Evolutionary conservation across 2,329 filamentous ascomycete species (phyloP).

Genomic region (Basipetospora chlamydospora): DNA sequence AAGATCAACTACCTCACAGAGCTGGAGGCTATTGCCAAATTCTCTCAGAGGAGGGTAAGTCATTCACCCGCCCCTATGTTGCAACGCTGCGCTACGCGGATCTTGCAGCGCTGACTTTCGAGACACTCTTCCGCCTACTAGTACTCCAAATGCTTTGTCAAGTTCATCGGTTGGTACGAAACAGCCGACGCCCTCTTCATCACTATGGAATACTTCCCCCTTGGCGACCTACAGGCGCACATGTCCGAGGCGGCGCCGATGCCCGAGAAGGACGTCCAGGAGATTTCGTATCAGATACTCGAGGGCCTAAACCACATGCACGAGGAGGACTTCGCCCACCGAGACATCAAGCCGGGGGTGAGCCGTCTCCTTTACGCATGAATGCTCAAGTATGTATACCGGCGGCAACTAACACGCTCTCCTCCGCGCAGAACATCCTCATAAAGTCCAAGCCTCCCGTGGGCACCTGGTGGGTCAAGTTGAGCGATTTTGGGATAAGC

Average conservation of each 20-base stretch:
- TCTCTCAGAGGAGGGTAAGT: conserved; percentile 10
- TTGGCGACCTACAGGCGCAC: conserved; percentile 11
- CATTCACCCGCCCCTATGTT: too few species aligned
- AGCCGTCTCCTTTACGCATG: too few species aligned
- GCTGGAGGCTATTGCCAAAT: conserved; percentile 12
- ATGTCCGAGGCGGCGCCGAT: conserved; percentile 6
- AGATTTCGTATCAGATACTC: conserved; percentile 11
- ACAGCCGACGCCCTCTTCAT: conserved; percentile 9
- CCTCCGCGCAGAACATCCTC: conserved; percentile 10
- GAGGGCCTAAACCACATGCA: conserved; percentile 12
- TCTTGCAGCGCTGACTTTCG: too few species aligned
- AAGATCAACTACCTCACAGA: conserved; percentile 9
- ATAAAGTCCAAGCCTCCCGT: conserved; percentile 9
- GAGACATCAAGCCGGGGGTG: conserved; percentile 12
- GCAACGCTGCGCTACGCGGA: too few species aligned
- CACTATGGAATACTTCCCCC: conserved; percentile 13
- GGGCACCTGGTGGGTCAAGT: conserved; percentile 11
- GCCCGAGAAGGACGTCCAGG: conserved; percentile 9
- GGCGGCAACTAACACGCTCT: neutral
- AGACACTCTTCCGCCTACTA: too few species aligned
- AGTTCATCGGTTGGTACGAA: conserved; percentile 13
- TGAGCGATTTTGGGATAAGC: conserved; percentile 13
- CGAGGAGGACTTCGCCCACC: conserved; percentile 10
- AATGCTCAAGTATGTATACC: too few species aligned
- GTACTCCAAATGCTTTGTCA: conserved; percentile 13